Evolutionary conservation across 164 flowering plant species (phyloP), one percentile per base, ranked within the genome.

Genomic region (Houttuynia cordata): DNA sequence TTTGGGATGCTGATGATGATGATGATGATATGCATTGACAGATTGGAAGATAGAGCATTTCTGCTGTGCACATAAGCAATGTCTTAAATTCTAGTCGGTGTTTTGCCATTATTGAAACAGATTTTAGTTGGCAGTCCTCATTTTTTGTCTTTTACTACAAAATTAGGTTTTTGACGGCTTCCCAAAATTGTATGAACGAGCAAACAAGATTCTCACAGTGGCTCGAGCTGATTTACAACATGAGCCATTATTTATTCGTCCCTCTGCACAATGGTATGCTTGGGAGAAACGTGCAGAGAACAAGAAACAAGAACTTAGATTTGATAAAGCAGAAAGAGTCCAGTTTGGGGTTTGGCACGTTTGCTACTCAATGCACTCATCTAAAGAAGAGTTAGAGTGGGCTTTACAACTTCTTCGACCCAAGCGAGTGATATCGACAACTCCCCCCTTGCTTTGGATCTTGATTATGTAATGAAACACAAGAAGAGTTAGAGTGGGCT

Each of bases 191-290:
- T 73, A 72, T 62, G 91, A 86, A 71, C 79, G 86, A 70, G 93
- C 91, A 50, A 50, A 72, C 61, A 78, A 78, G 58, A 83, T 70
- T 64, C 62, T 91, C 39, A 64, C 66, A 15, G 85, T 81, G 63
- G 87, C 89, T 57, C 70, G 69, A 59, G 69, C 74, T 19, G 78
- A 72, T 50, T 72, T 58, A 23, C 87, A 72, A 65, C 82, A 80
- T 0, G 87, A 84, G 64, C 97, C 97, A 57, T 83, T 91, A 20
- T 78, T 91, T 42, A 82, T 91, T 55, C 91, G 97, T 10, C 86
- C 97, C 50, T 91, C 97, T 49, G 68, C 89, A 47, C 92, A 86
- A 63, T 91, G 96, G 97, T 91, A 84, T 73, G 91, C 83, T 53
- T 75, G 77, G 62, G 80, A 79, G 47, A 84, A 71, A 64, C 49